A percentile compares a stretch with the other conserved stretches of the same genome.
These are phyloP conservation scores for Ocimum tenuiflorum DNA, from an alignment of 257 asterid genomes.

Conservation along the genomic window DNA sequence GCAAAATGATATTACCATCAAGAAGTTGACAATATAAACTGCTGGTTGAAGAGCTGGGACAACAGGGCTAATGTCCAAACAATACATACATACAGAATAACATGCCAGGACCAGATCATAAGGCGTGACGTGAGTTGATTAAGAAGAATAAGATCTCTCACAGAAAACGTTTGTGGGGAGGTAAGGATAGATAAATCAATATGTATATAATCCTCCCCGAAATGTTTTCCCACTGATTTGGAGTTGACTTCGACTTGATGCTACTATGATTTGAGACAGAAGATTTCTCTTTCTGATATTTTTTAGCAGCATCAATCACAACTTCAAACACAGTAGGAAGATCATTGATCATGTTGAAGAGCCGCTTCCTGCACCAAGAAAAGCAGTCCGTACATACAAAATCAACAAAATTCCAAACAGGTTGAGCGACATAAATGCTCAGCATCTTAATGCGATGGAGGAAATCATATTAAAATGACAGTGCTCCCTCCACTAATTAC, in stretches of 20 bases:
- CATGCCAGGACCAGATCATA: background rate
- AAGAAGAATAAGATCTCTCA: background rate
- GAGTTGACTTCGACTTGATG: slow-evolving; percentile 52
- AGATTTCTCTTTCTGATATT: slow-evolving; percentile 57
- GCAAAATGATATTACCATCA: too few relatives aligned
- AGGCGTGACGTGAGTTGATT: background rate
- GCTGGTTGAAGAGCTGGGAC: too few relatives aligned
- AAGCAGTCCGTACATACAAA: background rate
- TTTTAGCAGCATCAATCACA: slow-evolving; percentile 60
- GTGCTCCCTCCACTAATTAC: background rate
- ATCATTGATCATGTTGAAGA: slow-evolving; percentile 68
- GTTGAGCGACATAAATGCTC: background rate
- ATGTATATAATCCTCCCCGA: background rate
- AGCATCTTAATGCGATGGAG: background rate
- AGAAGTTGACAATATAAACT: too few relatives aligned
- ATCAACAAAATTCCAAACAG: background rate
- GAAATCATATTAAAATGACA: background rate
- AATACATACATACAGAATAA: too few relatives aligned
- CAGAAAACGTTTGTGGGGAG: background rate
- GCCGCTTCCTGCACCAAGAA: slow-evolving; percentile 55
- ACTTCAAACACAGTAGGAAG: slow-evolving; percentile 73
- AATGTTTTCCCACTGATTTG: slow-evolving; percentile 35
- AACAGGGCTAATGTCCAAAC: too few relatives aligned
- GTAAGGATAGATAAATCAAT: background rate
- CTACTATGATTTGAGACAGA: slow-evolving; percentile 41